Conservation (phyloP, 306 rosid species). For the Trifolium pratense region DNA sequence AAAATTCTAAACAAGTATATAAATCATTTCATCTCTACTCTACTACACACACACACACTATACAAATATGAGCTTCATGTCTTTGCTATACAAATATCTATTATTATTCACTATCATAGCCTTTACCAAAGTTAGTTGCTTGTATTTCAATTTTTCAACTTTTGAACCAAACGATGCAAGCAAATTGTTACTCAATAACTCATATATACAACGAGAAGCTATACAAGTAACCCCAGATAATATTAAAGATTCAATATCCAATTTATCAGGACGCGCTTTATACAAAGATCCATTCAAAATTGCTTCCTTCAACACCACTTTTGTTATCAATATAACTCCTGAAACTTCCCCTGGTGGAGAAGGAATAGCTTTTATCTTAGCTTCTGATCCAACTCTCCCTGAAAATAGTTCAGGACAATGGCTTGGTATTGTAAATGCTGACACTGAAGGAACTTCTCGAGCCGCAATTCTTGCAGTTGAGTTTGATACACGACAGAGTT, state of each 20-base stretch:
- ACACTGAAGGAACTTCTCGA: conserved; percentile 55
- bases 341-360: conserved; percentile 47
- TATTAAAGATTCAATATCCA: rapidly evolving
- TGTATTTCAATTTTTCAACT: conserved; percentile 41
- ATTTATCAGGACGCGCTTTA: conserved; percentile 46
- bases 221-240: conserved; percentile 57
- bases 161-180: conserved; percentile 16
- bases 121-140: conserved; percentile 36
- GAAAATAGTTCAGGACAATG: conserved; percentile 43
- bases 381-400: conserved; percentile 42
- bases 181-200: neutral
- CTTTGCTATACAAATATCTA: neutral
- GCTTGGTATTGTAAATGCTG: conserved; percentile 57
- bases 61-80: conserved; percentile 21
- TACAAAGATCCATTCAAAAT: conserved; percentile 21
- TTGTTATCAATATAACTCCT: conserved; percentile 28
- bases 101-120: conserved; percentile 9
- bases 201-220: conserved; percentile 27
- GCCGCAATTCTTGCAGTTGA: conserved; percentile 65
- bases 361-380: conserved; percentile 54
- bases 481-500: conserved; percentile 69
- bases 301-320: conserved; percentile 49
- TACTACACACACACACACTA: too few relatives aligned
- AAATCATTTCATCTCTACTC: too few relatives aligned
- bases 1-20: too few relatives aligned